These are phyloP conservation scores for Lentinula sp. DNA, from an alignment of 768 basidiomycete species.

Conservation along the genomic window DNA sequence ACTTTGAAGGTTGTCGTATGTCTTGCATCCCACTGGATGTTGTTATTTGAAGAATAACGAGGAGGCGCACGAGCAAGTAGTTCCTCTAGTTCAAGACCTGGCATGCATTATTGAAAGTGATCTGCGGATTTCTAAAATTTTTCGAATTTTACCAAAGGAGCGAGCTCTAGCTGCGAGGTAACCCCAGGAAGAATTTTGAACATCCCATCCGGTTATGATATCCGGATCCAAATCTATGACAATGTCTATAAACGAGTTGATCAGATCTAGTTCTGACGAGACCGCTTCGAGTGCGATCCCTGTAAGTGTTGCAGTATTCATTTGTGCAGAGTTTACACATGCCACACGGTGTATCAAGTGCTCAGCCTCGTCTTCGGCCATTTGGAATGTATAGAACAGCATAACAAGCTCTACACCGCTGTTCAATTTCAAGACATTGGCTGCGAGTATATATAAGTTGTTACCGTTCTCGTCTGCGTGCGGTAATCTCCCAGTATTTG, in stretches of 20 bases:
- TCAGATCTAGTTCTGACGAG: conserved; percentile 67
- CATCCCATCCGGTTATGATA: conserved; percentile 88
- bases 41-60: conserved; percentile 24
- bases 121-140: not conserved
- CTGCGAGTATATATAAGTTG: not conserved
- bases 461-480: conserved; percentile 52
- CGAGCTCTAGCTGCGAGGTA: conserved; percentile 69
- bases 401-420: conserved; percentile 44
- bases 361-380: conserved; percentile 26
- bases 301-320: conserved; percentile 36
- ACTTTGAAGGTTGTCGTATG: conserved; percentile 82
- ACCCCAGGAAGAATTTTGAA: conserved; percentile 87
- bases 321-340: conserved; percentile 34
- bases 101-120: not conserved
- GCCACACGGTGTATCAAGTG: conserved; percentile 43
- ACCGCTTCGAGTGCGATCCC: conserved; percentile 46
- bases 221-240: conserved; percentile 84
- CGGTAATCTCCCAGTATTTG: conserved; percentile 52
- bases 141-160: conserved; percentile 40
- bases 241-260: conserved; percentile 72
- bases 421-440: not conserved
- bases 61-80: conserved; percentile 71
- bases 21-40: conserved; percentile 64
- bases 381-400: conserved; percentile 70
- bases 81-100: conserved; percentile 70